These are phyloP conservation scores for Clonostachys chloroleuca DNA, from an alignment of 2,329 filamentous ascomycete genomes.

Conservation along the genomic window DNA sequence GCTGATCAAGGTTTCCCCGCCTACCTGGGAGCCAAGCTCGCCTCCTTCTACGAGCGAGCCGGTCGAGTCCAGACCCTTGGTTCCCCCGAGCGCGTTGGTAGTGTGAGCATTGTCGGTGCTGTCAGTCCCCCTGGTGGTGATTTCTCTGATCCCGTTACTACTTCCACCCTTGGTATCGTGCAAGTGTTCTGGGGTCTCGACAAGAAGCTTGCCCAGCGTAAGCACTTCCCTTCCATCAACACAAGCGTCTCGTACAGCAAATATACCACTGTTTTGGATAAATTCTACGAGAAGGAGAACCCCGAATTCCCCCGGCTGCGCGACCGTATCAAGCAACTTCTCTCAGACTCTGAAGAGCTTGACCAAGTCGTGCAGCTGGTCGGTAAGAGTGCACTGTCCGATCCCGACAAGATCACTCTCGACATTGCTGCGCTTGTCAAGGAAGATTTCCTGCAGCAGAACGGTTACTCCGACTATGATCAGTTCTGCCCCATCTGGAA, in stretches of 20 bases:
- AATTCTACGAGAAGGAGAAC: constrained; percentile 89
- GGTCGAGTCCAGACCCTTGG: constrained; percentile 82
- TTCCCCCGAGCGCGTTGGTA: constrained; percentile 82
- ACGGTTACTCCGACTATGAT: constrained; percentile 98
- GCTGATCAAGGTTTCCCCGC: constrained; percentile 99
- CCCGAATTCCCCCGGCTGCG: constrained; percentile 92
- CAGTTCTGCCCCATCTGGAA: constrained; percentile 99
- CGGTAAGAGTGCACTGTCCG: constrained; percentile 92
- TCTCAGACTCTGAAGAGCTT: constrained; percentile 93
- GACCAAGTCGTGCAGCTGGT: constrained; percentile 99
- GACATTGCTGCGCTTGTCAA: constrained; percentile 90
- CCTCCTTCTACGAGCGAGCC: constrained; percentile 98
- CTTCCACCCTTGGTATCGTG: constrained; percentile 89
- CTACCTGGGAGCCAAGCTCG: constrained; percentile 93
- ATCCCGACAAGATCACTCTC: constrained; percentile 96
- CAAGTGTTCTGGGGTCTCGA: constrained; percentile 99
- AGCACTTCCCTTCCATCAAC: constrained; percentile 99
- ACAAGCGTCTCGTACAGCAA: constrained; percentile 94
- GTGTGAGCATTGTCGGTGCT: constrained; percentile 95
- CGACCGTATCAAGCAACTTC: constrained; percentile 88
- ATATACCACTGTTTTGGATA: constrained; percentile 84
- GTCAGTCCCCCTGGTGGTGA: constrained; percentile 97
- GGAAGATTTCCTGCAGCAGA: constrained; percentile 98
- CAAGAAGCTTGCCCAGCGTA: constrained; percentile 98
- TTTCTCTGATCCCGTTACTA: constrained; percentile 97